Conservation (phyloP, 495 filamentous ascomycete genomes). For the Cudoniella acicularis region DNA sequence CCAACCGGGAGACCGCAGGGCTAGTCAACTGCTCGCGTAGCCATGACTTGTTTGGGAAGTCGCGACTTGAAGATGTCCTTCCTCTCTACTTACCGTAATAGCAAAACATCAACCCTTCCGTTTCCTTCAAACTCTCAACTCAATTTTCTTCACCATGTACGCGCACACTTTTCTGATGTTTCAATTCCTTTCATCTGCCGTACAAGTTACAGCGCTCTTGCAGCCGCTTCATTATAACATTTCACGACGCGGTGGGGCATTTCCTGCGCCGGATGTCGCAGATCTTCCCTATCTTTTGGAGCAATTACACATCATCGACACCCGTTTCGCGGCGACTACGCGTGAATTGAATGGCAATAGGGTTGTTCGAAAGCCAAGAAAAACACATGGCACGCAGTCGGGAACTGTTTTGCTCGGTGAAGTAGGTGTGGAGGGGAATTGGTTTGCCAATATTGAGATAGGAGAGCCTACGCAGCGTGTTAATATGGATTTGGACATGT, state of each 20-base stretch:
- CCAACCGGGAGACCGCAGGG: too few relatives aligned
- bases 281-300: slow-evolving; percentile 11
- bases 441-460: slow-evolving; percentile 9
- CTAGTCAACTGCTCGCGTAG: too few relatives aligned
- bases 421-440: slow-evolving; percentile 14
- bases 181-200: not conserved
- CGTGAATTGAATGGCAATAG: slow-evolving; percentile 7
- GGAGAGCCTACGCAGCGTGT: slow-evolving; percentile 9
- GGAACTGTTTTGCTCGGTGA: slow-evolving; percentile 5
- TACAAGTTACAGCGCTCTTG: not conserved
- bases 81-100: too few relatives aligned
- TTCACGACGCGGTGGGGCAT: slow-evolving; percentile 10
- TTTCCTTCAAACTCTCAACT: too few relatives aligned
- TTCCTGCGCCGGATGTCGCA: slow-evolving; percentile 1
- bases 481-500: slow-evolving; percentile 16
- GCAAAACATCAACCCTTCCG: too few relatives aligned
- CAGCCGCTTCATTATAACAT: slow-evolving; percentile 9
- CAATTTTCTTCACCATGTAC: not conserved
- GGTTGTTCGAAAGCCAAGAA: slow-evolving; percentile 9
- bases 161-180: not conserved
- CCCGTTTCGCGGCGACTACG: slow-evolving; percentile 3
- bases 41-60: too few relatives aligned
- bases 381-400: slow-evolving; percentile 3
- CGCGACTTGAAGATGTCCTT: too few relatives aligned
- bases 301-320: not conserved